Conservation (phyloP, 345 rosid species). For the Hevea brasiliensis region DNA sequence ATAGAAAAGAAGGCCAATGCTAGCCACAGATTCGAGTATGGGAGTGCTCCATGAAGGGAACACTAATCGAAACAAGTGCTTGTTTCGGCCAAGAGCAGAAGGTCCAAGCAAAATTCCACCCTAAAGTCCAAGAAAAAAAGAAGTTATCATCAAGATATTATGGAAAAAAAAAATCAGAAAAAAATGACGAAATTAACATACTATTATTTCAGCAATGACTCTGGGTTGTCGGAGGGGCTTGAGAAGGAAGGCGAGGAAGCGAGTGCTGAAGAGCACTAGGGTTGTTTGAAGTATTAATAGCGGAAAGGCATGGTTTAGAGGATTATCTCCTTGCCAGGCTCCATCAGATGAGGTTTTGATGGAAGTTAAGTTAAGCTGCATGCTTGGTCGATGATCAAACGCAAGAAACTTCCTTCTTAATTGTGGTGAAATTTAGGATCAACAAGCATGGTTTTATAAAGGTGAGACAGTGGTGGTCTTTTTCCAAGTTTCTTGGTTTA, state of each 20-base stretch:
- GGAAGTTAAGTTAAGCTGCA: conserved; percentile 57
- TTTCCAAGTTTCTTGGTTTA: too few species aligned
- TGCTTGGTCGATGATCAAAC: conserved; percentile 8
- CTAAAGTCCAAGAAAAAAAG: conserved; percentile 28
- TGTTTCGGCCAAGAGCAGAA: conserved; percentile 66
- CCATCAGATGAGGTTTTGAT: conserved; percentile 77
- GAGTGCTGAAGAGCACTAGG: conserved; percentile 56
- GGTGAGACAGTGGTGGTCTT: too few species aligned
- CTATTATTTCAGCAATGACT: conserved; percentile 88
- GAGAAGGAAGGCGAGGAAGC: conserved; percentile 67
- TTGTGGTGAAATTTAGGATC: too few species aligned
- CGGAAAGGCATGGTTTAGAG: conserved; percentile 79
- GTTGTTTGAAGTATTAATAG: conserved; percentile 69
- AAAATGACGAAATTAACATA: conserved; percentile 20
- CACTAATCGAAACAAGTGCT: conserved; percentile 40
- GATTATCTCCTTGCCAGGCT: conserved; percentile 92
- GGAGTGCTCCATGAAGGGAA: conserved; percentile 77
- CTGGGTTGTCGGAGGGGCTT: conserved; percentile 91
- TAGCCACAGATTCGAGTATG: conserved; percentile 71
- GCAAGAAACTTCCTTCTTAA: not conserved
- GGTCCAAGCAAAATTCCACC: conserved; percentile 88
- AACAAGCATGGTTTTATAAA: too few species aligned
- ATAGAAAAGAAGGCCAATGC: conserved; percentile 81
- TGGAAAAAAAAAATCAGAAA: too few species aligned
- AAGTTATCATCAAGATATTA: too few species aligned